Percentiles rank a stretch among this genome's conserved stretches.
Conservation (phyloP, 805 yeast species). For the Metschnikowia aberdeeniae region DNA sequence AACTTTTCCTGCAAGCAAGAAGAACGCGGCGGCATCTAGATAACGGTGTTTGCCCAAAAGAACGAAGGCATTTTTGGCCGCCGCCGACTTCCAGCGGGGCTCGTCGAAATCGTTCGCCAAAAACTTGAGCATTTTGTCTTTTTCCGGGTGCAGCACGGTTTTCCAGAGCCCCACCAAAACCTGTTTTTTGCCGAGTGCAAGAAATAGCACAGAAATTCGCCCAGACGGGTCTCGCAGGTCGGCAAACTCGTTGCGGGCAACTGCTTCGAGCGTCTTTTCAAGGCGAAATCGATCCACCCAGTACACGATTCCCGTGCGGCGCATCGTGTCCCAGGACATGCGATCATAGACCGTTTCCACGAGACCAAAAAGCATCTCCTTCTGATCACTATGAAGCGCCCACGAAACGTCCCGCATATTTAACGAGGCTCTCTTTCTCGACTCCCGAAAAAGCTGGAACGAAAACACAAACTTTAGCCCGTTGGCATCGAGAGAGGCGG, state of each 20-base stretch:
- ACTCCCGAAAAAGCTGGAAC: slow-evolving; percentile 55
- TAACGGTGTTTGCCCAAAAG: slow-evolving; percentile 83
- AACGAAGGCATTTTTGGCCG: slow-evolving; percentile 88
- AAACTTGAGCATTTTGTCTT: slow-evolving; percentile 74
- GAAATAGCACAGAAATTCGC: slow-evolving; percentile 64
- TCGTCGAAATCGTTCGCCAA: slow-evolving; percentile 71
- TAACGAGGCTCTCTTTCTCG: slow-evolving; percentile 48
- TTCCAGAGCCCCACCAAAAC: slow-evolving; percentile 81
- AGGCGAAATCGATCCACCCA: slow-evolving; percentile 51
- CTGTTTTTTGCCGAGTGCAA: slow-evolving; percentile 75
- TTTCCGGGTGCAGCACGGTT: slow-evolving; percentile 73
- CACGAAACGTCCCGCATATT: slow-evolving; percentile 80
- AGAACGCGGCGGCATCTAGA: slow-evolving; percentile 85
- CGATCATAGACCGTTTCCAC: slow-evolving; percentile 42
- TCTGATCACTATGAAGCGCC: slow-evolving; percentile 82
- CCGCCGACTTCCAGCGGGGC: slow-evolving; percentile 82
- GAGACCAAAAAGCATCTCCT: slow-evolving; percentile 56
- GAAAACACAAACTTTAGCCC: slow-evolving; percentile 73
- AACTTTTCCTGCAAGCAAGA: slow-evolving; percentile 69
- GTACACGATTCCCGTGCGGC: slow-evolving; percentile 60
- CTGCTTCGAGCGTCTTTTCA: slow-evolving; percentile 49
- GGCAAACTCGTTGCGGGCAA: slow-evolving; percentile 70
- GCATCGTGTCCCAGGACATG: slow-evolving; percentile 58
- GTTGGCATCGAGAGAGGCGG: slow-evolving; percentile 50
- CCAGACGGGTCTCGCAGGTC: slow-evolving; percentile 65